Conservation (phyloP, 1,139 yeast species). For the Candida labiduridarum region DNA sequence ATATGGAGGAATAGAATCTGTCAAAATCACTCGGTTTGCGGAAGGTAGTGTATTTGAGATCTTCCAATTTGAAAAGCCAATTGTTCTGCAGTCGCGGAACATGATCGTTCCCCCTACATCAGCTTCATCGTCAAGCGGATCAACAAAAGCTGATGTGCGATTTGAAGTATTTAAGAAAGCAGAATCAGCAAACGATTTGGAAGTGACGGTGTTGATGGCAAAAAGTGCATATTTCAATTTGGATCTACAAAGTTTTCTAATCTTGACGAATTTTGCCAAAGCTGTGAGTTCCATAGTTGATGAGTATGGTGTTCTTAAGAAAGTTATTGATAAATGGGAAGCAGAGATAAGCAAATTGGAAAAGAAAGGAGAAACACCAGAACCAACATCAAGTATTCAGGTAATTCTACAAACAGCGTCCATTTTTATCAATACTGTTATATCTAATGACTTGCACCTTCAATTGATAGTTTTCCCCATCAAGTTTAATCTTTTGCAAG, state of each 20-base stretch:
- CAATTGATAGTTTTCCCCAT: constrained; percentile 37
- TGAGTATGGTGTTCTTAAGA: constrained; percentile 12
- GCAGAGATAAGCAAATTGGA: constrained; percentile 1
- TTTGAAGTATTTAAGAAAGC: constrained; percentile 48
- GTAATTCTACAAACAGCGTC: constrained; percentile 39
- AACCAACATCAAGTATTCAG: constrained; percentile 12
- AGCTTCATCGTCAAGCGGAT: constrained; percentile 9
- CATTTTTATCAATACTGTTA: constrained; percentile 18
- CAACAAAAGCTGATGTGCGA: constrained; percentile 48
- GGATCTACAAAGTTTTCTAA: constrained; percentile 24
- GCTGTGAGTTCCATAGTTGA: constrained; percentile 12
- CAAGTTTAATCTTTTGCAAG: constrained; percentile 33
- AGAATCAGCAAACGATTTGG: constrained; percentile 25
- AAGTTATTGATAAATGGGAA: constrained; percentile 15
- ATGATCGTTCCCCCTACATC: constrained; percentile 11
- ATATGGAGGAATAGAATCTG: constrained; percentile 49
- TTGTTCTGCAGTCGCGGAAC: constrained; percentile 5
- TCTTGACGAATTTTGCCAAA: constrained; percentile 18
- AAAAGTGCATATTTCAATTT: constrained; percentile 42
- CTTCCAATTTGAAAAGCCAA: constrained; percentile 22
- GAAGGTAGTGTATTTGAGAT: constrained; percentile 21
- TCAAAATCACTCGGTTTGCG: constrained; percentile 24
- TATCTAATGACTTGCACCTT: constrained; percentile 16
- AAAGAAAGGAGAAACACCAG: not conserved
- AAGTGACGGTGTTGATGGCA: constrained; percentile 48